Evolutionary conservation across 768 basidiomycete genomes (phyloP).

Genomic region (Phylloporus arenicola): DNA sequence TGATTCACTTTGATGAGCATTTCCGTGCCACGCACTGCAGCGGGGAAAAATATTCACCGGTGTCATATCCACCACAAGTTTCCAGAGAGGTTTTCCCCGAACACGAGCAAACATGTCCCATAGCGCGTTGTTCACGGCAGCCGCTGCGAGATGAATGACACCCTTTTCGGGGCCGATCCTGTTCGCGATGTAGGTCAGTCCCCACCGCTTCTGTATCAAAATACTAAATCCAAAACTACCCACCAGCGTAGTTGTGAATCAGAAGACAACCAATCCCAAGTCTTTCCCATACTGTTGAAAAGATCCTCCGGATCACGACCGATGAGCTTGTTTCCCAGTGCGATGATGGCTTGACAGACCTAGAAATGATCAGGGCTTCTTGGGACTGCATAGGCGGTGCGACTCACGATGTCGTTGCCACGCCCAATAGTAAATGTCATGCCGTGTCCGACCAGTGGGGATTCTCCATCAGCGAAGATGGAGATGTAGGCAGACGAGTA

Average conservation of each 20-base stretch:
- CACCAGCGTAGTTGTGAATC: constrained; percentile 92
- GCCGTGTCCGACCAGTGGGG: constrained; percentile 76
- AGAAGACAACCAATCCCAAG: constrained; percentile 81
- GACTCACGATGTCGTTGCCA: constrained; percentile 83
- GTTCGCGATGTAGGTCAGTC: constrained; percentile 2
- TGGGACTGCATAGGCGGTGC: not conserved
- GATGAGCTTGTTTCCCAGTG: constrained; percentile 75
- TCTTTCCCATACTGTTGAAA: constrained; percentile 86
- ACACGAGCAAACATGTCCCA: constrained; percentile 92
- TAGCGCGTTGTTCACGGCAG: constrained; percentile 84
- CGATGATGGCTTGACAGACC: constrained; percentile 79
- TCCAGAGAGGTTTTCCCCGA: constrained; percentile 86
- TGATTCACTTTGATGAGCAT: not conserved
- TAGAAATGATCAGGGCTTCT: constrained; percentile 22
- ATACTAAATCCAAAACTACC: not conserved
- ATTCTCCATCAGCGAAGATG: constrained; percentile 59
- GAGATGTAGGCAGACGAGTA: constrained; percentile 91
- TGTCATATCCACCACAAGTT: constrained; percentile 86
- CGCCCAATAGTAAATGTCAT: constrained; percentile 95
- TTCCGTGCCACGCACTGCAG: not conserved
- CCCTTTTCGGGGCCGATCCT: constrained; percentile 96
- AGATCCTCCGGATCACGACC: constrained; percentile 78
- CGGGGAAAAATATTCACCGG: constrained; percentile 40
- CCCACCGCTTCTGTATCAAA: not conserved
- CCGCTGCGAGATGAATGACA: constrained; percentile 86